A percentile compares a stretch with the other conserved stretches of the same genome.
Evolutionary conservation across 306 rosid species (phyloP).

Genomic region (Abrus pulchellus): DNA sequence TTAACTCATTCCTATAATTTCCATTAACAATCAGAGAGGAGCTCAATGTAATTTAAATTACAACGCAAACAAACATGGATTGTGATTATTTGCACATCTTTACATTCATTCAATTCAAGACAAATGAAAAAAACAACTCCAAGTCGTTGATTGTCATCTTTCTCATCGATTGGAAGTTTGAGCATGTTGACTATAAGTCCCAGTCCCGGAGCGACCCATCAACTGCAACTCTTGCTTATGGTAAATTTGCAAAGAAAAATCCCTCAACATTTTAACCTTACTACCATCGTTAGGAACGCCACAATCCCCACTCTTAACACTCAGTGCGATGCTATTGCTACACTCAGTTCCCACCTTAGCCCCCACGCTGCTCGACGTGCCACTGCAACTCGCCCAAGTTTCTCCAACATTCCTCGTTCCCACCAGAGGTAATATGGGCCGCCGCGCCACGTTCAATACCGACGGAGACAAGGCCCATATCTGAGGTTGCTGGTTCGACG

Average conservation of each 20-base stretch:
- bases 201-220: conserved; percentile 27
- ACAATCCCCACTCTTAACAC: conserved; percentile 13
- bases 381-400: conserved; percentile 30
- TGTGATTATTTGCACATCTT: neutral
- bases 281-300: neutral
- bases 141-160: neutral
- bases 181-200: neutral
- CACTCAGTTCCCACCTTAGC: conserved; percentile 57
- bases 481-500: conserved; percentile 53
- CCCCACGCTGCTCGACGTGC: conserved; percentile 62
- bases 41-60: too few species aligned
- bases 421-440: conserved; percentile 56
- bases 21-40: too few species aligned
- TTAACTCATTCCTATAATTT: too few species aligned
- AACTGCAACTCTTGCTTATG: conserved; percentile 48
- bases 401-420: conserved; percentile 37
- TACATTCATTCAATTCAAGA: conserved; percentile 31
- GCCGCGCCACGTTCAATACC: conserved; percentile 56
- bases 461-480: conserved; percentile 72
- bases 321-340: conserved; percentile 69
- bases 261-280: conserved; percentile 37
- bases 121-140: neutral
- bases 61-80: too few species aligned
- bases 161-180: conserved; percentile 30
- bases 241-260: conserved; percentile 42